Base-by-base conservation (phyloP, 768 basidiomycete species). In the Macrocybe gigantea region DNA sequence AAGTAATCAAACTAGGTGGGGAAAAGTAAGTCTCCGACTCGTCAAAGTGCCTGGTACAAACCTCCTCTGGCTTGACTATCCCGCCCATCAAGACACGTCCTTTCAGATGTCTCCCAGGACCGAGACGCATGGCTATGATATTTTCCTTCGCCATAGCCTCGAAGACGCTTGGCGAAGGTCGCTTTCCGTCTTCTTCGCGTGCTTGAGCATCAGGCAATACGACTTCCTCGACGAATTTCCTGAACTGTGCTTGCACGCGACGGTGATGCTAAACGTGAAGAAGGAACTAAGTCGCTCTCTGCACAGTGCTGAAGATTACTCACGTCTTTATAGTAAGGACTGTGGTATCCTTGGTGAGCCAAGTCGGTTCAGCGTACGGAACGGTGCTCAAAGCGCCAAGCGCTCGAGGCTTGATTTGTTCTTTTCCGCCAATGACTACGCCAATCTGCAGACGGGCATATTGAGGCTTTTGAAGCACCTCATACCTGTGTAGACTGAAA, bases 301-400 rank as follows among this genome's bases (percentile, higher is more conserved):
- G 22, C 22, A 22, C 22, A 22, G 22, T 22, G 22, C 22, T 22
- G 22, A 22, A 67, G 68, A 29, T 32, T n/a, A 45, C 72, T 70
- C 49, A 95, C 68, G 22, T 84, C 72, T 49, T 82, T 83, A 57
- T 88, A 96, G 78, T 61, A 87, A 52, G 71, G 93, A 79, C 64
- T 79, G 58, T 83, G 71, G 69, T 80, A 93, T 12, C 83, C 15
- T 57, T 50, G 12, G 74, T 69, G 45, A 93, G 65, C 88, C 92
- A 95, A 2, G 81, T 84, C 4, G 93, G 88, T 60, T 96, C 93
- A 0, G 82, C 90, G 63, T 93, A 95, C 0, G 94, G 93, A 0
- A 95, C 84, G 36, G 70, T 67, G 53, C 85, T 88, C 43, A 88
- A 55, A 45, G 73, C 75, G 11, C 89, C 92, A 5, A 67, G 58